Percentiles rank a stretch among this genome's conserved stretches.
phyloP scores from a whole-genome alignment of 345 rosid genomes.

The Camelina hispida region DNA sequence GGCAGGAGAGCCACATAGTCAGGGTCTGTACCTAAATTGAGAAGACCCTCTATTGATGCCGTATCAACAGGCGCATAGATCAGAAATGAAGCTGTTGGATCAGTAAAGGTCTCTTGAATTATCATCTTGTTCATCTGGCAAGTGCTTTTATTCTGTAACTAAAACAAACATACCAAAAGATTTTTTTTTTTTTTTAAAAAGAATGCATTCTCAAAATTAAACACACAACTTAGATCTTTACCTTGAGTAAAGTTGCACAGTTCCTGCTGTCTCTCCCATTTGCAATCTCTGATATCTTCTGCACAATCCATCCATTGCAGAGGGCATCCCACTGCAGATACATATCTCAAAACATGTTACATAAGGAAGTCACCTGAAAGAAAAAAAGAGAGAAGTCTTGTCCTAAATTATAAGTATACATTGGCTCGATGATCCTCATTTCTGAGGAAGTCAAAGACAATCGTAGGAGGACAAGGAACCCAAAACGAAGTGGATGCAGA shows the following conservation, averaged over 20 bases:
- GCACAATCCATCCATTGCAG: conserved; percentile 63
- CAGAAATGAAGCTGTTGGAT: conserved; percentile 58
- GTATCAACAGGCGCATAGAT: conserved; percentile 69
- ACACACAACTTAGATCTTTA: conserved; percentile 45
- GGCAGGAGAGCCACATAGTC: conserved; percentile 66
- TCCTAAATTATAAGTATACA: conserved; percentile 48
- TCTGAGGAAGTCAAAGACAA: conserved; percentile 79
- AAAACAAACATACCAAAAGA: not conserved
- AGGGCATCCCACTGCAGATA: conserved; percentile 89
- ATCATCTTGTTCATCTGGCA: conserved; percentile 61
- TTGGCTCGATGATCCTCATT: conserved; percentile 72
- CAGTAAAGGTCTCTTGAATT: conserved; percentile 64
- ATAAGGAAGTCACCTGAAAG: not conserved
- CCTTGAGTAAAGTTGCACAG: conserved; percentile 75
- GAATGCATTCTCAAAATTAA: not conserved
- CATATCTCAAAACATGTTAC: conserved; percentile 19
- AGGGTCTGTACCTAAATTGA: conserved; percentile 58
- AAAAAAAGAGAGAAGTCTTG: not conserved
- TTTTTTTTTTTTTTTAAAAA: too few relatives aligned
- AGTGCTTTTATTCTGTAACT: conserved; percentile 49
- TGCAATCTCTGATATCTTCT: conserved; percentile 81
- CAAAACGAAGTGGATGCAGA: conserved; percentile 95
- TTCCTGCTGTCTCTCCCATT: conserved; percentile 86
- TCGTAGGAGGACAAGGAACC: conserved; percentile 73
- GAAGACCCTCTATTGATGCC: conserved; percentile 51